These are phyloP conservation scores for Lipomyces sp. DNA, from an alignment of 805 yeast genomes.

Conservation along the genomic window DNA sequence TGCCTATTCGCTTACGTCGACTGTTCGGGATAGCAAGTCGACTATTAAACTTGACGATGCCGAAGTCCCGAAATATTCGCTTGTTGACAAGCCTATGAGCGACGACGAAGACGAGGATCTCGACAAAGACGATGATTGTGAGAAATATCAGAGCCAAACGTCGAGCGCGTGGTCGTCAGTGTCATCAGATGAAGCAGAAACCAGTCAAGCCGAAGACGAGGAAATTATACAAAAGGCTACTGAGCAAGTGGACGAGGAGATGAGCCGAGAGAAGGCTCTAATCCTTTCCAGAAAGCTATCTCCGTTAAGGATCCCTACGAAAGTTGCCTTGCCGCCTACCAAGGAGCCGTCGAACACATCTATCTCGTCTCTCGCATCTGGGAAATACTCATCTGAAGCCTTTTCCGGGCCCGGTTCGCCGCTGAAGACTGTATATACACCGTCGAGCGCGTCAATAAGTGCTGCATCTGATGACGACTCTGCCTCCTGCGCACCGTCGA, in stretches of 20 bases:
- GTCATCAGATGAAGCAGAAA: too few species aligned
- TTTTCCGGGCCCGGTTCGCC: slow-evolving; percentile 6
- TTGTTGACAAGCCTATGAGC: slow-evolving; percentile 9
- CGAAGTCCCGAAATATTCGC: not conserved
- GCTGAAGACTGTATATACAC: too few species aligned
- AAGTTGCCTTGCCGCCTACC: too few species aligned
- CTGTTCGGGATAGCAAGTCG: slow-evolving; percentile 18
- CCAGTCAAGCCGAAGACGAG: too few species aligned
- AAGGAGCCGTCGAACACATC: too few species aligned
- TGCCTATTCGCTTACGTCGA: slow-evolving; percentile 5
- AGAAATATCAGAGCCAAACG: too few species aligned
- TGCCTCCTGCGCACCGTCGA: not conserved
- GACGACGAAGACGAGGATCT: slow-evolving; percentile 7
- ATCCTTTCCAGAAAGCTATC: too few species aligned
- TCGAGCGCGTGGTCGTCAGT: too few species aligned
- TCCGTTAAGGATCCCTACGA: too few species aligned
- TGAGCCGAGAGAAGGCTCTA: not conserved
- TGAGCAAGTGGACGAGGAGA: slow-evolving; percentile 1
- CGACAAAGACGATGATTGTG: not conserved
- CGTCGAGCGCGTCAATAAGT: too few species aligned
- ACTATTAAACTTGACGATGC: slow-evolving; percentile 5
- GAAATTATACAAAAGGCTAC: not conserved
- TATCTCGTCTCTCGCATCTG: too few species aligned
- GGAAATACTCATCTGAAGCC: too few species aligned
- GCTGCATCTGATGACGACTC: not conserved